Base-by-base conservation (phyloP, 2,329 filamentous ascomycete genomes). In the Acrodontium crateriforme region DNA sequence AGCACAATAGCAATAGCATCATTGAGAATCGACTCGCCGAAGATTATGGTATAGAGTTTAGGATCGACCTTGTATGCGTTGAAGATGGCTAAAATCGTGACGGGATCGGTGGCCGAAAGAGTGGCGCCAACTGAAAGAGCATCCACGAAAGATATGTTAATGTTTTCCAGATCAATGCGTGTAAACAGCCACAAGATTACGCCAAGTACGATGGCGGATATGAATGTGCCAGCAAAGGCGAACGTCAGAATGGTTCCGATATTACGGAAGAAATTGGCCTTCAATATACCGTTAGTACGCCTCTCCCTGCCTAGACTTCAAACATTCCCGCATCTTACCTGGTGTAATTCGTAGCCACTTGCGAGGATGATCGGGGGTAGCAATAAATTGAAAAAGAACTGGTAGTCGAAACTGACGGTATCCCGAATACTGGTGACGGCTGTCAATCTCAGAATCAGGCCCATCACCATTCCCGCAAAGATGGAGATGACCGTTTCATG, bases 1-100 rank as follows among this genome's bases (percentile, higher is more conserved):
- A 98, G 73, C 49, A 98, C 89, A 54, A 98, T 98, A 40, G 89
- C 89, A 49, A 98, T 87, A 24, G 89, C 89, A 61, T 98, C 89
- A 54, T 98, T 98, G 31, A 98, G 63, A 35, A 98, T 95, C 6
- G 87, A 92, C 59, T 98, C 89, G 51, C 89, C 89, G 54, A 98
- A 98, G 42, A 98, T 98, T 53, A 98, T 76, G 16, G 89, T 98
- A 60, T 98, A 98, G 11, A 98, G 70, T 59, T 95, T 95, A 3
- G 89, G 89, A 47, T 98, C 89, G 45, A 98, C 89, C 59, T 95
- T 95, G 70, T 95, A 98, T 2, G 89, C 80, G 55, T 94, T 95
- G 70, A 98, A 98, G 44, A 98, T 98, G 52, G 89, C 89, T 29
- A 98, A 65, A 45, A 98, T 95, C 0, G 89, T 98, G 34, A 98